These are phyloP conservation scores for Cucurbita moschata DNA, from an alignment of 306 rosid species.

Conservation along the genomic window DNA sequence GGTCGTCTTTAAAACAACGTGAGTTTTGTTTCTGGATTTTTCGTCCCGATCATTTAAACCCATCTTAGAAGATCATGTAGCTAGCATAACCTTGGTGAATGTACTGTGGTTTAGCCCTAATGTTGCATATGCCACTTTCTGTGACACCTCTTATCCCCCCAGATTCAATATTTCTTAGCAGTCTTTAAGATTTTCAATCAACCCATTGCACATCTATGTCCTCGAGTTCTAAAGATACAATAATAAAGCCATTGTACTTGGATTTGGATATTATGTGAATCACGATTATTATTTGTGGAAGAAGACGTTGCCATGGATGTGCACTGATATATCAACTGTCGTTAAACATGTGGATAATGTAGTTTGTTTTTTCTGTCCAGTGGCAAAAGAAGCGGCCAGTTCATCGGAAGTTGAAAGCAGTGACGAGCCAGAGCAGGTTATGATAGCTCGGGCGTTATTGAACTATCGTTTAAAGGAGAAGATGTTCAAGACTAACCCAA, in stretches of 20 bases:
- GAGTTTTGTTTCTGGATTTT: constrained; percentile 11
- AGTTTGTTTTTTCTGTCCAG: constrained; percentile 24
- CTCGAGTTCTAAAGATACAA: no score
- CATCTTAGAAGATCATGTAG: neutral
- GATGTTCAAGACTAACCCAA: constrained; percentile 42
- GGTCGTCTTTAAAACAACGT: constrained; percentile 88
- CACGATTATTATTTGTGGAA: neutral
- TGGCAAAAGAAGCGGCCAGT: constrained; percentile 75
- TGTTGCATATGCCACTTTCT: neutral
- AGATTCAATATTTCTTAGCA: neutral
- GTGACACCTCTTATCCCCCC: neutral
- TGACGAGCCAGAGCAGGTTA: constrained; percentile 85
- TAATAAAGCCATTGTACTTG: neutral
- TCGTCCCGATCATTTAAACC: neutral
- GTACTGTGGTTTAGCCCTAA: neutral
- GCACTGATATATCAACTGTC: neutral
- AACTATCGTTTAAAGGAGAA: constrained; percentile 69
- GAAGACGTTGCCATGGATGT: neutral
- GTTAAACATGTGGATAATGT: neutral
- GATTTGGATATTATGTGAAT: neutral
- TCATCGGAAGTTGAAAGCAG: constrained; percentile 66
- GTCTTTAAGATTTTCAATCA: neutral
- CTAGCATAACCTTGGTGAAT: neutral
- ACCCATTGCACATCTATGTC: neutral
- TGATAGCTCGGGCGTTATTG: constrained; percentile 63